Conservation (phyloP, 1,284 basidiomycete genomes). For the Ganoderma leucocontextum region DNA sequence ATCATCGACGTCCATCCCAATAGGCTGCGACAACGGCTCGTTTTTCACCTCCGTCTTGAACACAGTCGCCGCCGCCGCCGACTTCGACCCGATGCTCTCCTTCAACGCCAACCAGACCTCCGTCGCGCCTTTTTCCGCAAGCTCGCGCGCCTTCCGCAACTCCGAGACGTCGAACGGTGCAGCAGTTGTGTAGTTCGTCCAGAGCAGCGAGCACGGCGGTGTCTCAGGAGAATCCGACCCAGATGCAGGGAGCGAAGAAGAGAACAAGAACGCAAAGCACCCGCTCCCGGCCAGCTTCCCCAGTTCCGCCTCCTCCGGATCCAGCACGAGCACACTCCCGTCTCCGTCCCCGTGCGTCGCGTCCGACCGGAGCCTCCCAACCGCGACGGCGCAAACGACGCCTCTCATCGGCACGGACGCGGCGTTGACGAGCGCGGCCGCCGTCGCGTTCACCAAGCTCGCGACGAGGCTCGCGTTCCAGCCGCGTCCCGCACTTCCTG, state of each 20-base stretch:
- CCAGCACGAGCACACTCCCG: constrained; percentile 50
- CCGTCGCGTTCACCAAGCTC: constrained; percentile 72
- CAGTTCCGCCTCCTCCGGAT: constrained; percentile 60
- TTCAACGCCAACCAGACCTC: constrained; percentile 59
- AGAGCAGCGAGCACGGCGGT: constrained; percentile 49
- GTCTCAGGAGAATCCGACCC: constrained; percentile 32
- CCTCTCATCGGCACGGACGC: constrained; percentile 76
- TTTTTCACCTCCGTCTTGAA: constrained; percentile 8
- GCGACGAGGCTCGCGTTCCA: constrained; percentile 49
- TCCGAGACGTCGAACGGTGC: constrained; percentile 50
- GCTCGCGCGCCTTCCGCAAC: constrained; percentile 51
- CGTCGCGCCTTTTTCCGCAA: constrained; percentile 56
- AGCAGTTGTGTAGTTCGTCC: constrained; percentile 61
- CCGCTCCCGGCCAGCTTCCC: constrained; percentile 51
- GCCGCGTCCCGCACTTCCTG: constrained; percentile 39
- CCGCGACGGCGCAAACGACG: constrained; percentile 69
- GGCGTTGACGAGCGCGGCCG: constrained; percentile 70
- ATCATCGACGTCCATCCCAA: constrained; percentile 29
- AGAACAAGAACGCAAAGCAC: constrained; percentile 76
- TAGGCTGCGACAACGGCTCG: not conserved
- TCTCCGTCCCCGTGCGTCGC: not conserved
- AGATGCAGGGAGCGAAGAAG: constrained; percentile 39
- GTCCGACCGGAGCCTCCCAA: constrained; percentile 49
- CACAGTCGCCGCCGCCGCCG: constrained; percentile 14
- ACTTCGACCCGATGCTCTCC: constrained; percentile 42